Percentiles rank a stretch among this genome's conserved stretches.
Conservation (phyloP, 768 basidiomycete species). For the Leucocoprinus leucothites region DNA sequence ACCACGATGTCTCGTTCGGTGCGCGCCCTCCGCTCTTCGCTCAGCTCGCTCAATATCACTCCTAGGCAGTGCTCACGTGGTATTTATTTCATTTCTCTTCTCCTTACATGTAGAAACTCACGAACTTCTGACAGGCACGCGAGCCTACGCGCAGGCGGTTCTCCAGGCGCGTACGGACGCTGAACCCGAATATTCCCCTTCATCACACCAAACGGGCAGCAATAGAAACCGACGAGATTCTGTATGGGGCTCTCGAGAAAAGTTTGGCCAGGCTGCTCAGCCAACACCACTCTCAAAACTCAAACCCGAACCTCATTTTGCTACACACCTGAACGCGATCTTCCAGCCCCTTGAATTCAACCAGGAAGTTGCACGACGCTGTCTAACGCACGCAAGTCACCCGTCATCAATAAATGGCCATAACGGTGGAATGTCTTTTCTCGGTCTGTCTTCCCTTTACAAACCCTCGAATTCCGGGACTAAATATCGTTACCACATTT, state of each 20-base stretch:
- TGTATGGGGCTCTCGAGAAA: constrained; percentile 6
- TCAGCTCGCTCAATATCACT: background rate
- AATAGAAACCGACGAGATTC: background rate
- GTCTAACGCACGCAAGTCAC: constrained; percentile 80
- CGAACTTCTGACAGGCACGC: constrained; percentile 1
- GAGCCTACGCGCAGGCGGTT: constrained; percentile 5
- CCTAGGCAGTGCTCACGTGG: background rate
- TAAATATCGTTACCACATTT: background rate
- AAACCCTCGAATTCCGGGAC: background rate
- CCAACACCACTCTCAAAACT: constrained; percentile 8
- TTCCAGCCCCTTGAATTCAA: constrained; percentile 71
- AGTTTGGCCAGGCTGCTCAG: constrained; percentile 8
- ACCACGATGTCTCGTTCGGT: constrained; percentile 6
- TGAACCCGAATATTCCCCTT: background rate
- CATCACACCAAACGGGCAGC: background rate
- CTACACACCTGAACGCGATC: constrained; percentile 57
- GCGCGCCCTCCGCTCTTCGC: background rate
- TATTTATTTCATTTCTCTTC: background rate
- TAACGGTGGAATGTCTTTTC: constrained; percentile 68
- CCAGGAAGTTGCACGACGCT: constrained; percentile 63
- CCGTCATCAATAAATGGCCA: constrained; percentile 63
- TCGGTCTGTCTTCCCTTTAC: constrained; percentile 46
- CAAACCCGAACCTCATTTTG: constrained; percentile 19
- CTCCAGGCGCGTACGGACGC: background rate
- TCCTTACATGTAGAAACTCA: background rate